phyloP scores from a whole-genome alignment of 345 rosid species.

The Salix caprea region DNA sequence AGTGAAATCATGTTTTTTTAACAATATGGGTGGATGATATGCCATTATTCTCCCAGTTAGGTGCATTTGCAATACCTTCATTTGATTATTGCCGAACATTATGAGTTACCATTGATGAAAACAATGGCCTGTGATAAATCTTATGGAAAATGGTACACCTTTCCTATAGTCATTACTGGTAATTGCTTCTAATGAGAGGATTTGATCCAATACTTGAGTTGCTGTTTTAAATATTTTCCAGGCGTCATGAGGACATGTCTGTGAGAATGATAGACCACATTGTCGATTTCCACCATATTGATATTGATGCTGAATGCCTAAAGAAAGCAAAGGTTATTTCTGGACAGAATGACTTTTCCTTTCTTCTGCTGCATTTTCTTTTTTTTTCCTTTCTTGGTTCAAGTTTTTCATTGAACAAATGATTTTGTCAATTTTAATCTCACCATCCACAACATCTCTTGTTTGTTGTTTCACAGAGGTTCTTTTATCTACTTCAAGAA shows the following conservation, averaged over 20 bases:
- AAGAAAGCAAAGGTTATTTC: conserved; percentile 23
- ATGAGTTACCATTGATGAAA: background rate
- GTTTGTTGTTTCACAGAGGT: background rate
- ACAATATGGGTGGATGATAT: too few species aligned
- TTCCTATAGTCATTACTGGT: background rate
- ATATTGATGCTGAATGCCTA: conserved; percentile 24
- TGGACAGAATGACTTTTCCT: background rate
- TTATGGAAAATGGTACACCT: background rate
- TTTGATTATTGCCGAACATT: background rate
- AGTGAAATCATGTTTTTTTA: too few species aligned
- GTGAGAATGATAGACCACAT: conserved; percentile 25
- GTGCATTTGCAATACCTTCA: too few species aligned
- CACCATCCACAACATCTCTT: background rate
- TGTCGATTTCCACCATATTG: conserved; percentile 23
- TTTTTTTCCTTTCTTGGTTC: background rate
- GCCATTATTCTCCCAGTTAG: too few species aligned
- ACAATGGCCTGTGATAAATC: background rate
- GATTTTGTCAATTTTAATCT: background rate
- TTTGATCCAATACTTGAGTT: background rate
- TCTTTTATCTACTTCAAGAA: background rate
- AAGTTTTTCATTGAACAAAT: background rate
- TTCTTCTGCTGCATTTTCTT: background rate
- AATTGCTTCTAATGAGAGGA: background rate
- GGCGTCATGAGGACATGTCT: conserved; percentile 35
- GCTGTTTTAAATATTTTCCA: conserved; percentile 3